Evolutionary conservation across 2,329 filamentous ascomycete species (phyloP), one percentile per base, ranked within the genome.

Genomic region (Alternaria sp.): DNA sequence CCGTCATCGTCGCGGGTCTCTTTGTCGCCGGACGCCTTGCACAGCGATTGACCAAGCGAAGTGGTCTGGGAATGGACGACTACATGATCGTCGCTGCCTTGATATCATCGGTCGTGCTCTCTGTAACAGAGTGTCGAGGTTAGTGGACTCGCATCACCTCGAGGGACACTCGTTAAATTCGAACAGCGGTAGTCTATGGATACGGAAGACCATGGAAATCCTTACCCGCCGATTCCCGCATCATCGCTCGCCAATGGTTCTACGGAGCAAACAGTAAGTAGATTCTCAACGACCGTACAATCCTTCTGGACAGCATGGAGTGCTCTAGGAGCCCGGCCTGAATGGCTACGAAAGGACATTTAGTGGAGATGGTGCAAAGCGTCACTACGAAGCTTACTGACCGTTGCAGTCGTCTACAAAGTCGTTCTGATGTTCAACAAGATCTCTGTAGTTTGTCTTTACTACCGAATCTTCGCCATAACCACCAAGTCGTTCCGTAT

Each of bases 401-500:
- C 49, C 6, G 13, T 25, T 2, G 13, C 15, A 63, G 63, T 74
- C n/a, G 63, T 80, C 21, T 81, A 81, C 69, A 80, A 81, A 58
- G 63, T 78, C 19, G 77, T 75, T 7, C 66, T 81, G 32, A 74
- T 71, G 61, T 68, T 78, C 45, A 79, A 74, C 62, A 80, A 80
- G 62, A 68, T 75, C 7, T 76, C 76, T 4, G 73, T 79, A 26
- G 66, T 77, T 9, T 70, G 71, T 23, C 70, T 77, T 9, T 79
- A 79, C 63, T 71, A 77, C 40, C 75, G 78, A 44, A 75, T 79
- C 45, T 81, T 80, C 49, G 68, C 69, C 15, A 61, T 77, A 13
- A 66, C 69, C 4, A 61, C 59, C 3, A 71, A 68, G 15, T 63
- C 62, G 25, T 79, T 79, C 58, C 72, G 72, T 46, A 67, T 68